Evolutionary conservation across 345 rosid species (phyloP), one percentile per base, ranked within the genome.

Genomic region (Acer campestre): DNA sequence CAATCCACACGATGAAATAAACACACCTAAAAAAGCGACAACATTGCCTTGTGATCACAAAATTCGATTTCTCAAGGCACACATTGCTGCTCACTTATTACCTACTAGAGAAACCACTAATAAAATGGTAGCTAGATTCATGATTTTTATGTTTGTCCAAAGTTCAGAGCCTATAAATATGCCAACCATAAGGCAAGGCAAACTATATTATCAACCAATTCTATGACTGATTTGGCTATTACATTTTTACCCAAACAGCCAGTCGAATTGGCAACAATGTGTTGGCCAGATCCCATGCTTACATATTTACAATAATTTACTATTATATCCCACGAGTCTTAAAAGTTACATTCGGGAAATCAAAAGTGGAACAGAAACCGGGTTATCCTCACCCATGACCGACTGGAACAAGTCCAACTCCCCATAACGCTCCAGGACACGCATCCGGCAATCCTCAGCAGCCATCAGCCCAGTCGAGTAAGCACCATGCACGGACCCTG

Each of bases 401-500:
- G 92, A 92, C 80, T 94, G 94, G 82, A 91, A 88, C 80, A 87
- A 80, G 82, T 94, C 95, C 83, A 88, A 7, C 83, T 92, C 95
- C 22, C 97, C 98, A 14, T 88, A 92, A 40, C 97, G 89, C 83
- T 94, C 99, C 78, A 96, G 77, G 63, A 92, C 95, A 5, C 97
- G 94, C 98, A 96, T 92, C 86, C 97, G 84, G 83, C 98, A 96
- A 67, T 87, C 98, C 81, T 94, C 94, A 0, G 97, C 97, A 2
- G 99, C 98, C 98, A 88, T 86, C 78, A 92, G 58, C 25, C 98
- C 99, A 0, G 95, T 94, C 0, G 95, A 88, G 82, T 78, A 96
- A 20, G 99, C 99, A 0, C 99, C 99, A 53, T 94, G 99, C 68
- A 91, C 95, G 1, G 98, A 92, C 20, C 99, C 98, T 0, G 95